Evolutionary conservation across 2,329 filamentous ascomycete genomes (phyloP), one percentile per base, ranked within the genome.

Genomic region (Sporothrix variecibatus): DNA sequence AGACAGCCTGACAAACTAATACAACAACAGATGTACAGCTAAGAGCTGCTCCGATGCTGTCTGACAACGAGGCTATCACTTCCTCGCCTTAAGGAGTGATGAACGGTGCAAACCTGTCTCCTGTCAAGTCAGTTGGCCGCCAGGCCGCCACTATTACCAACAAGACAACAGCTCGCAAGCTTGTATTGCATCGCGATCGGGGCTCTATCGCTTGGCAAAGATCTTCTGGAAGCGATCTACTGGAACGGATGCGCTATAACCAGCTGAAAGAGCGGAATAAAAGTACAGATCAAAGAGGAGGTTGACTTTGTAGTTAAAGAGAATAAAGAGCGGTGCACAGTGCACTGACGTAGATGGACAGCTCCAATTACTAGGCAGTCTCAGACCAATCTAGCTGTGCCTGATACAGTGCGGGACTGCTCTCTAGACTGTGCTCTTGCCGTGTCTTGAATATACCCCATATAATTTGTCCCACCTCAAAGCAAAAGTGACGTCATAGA

Each of bases 401-500:
- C 3, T 1, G 1, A 15, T 11, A 67, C 64, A 11, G 64, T 67
- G n/a, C n/a, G n/a, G n/a, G n/a, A n/a, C n/a, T n/a, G n/a, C n/a
- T n/a, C n/a, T 3, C 26, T 3, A 40, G 34, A 65, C 60, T 65
- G 60, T 65, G 34, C 34, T 11, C 3, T 9, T 67, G 38, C 62
- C 38, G 23, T 43, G n/a, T 28, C 34, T 46, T 67, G 62, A 12
- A 28, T 7, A 7, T 43, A n/a, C 9, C 38, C 34, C 38, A 46
- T 65, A 49, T 31, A 51, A 11, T n/a, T n/a, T n/a, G 51, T 2
- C 82, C 87, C 62, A 84, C 85, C 17, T 88, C 85, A 79, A 81
- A 82, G 46, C 3, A 85, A 84, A 79, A 88, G 89, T 77, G 90
- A 83, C 79, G 89, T 91, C 77, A 91, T 90, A 84, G 90, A 88